Conservation (phyloP, 257 asterid species). For the Dorcoceras hygrometricum region DNA sequence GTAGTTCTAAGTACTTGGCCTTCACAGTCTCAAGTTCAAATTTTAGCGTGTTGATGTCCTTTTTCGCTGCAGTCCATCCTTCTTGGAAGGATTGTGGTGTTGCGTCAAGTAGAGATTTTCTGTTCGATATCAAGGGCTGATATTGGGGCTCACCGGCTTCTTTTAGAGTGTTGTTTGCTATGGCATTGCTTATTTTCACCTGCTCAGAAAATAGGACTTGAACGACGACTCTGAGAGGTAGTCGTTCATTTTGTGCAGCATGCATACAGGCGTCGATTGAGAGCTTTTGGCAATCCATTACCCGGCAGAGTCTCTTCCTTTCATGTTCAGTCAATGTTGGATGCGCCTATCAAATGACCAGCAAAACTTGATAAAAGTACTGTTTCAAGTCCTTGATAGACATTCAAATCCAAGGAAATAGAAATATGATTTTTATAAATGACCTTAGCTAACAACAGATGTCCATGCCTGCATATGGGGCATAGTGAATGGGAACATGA, state of each 20-base stretch:
- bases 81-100: slow-evolving; percentile 96
- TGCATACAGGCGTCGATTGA: slow-evolving; percentile 97
- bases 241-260: slow-evolving; percentile 93
- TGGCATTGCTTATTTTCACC: slow-evolving; percentile 82
- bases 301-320: slow-evolving; percentile 87
- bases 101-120: slow-evolving; percentile 77
- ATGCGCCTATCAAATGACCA: slow-evolving; percentile 58
- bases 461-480: not conserved
- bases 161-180: slow-evolving; percentile 61
- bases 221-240: slow-evolving; percentile 81
- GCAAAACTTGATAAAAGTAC: not conserved
- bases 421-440: not conserved
- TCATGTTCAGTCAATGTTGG: slow-evolving; percentile 88
- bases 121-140: slow-evolving; percentile 64
- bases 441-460: not conserved
- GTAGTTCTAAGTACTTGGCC: slow-evolving; percentile 72
- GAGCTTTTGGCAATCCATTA: slow-evolving; percentile 95
- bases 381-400: not conserved
- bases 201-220: slow-evolving; percentile 95
- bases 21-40: slow-evolving; percentile 79
- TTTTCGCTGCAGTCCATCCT: slow-evolving; percentile 93
- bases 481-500: not conserved
- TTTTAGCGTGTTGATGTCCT: slow-evolving; percentile 85
- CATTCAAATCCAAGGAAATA: not conserved
- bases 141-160: slow-evolving; percentile 58